Base-by-base conservation (phyloP, 2,329 filamentous ascomycete genomes). In the Arthrobotrys conoides region DNA sequence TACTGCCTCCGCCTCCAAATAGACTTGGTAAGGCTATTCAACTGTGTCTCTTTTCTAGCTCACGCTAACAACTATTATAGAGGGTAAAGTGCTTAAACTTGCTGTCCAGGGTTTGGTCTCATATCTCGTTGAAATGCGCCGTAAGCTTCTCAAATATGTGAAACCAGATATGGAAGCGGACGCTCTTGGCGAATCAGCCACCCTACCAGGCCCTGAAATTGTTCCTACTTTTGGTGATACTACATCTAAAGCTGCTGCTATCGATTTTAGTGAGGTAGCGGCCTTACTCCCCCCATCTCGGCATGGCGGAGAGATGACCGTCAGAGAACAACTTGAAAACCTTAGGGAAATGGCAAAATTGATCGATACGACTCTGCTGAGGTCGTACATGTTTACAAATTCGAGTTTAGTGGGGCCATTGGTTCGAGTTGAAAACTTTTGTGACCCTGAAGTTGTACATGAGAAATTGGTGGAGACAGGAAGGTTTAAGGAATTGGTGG, bases 401-500 rank as follows among this genome's bases (percentile, higher is more conserved):
- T 95, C 96, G 3, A 90, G 91, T 5, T 87, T 99, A 10, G 94
- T 94, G 2, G 92, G 93, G 1, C 93, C 94, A 0, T 88, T 99
- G 0, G 98, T 99, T 86, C 93, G 96, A 24, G 93, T 98, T 65
- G 91, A 94, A 83, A 99, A 99, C 84, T 98, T 97, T 83, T 98
- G 96, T 84, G 95, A 99, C 82, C 95, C 96, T 0, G 91, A 93
- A 33, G 96, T 98, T 1, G 95, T 99, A 22, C 96, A 97, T 83
- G 93, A 97, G 84, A 94, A 94, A 82, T 87, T 99, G 3, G 90
- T 97, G 76, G 93, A 97, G 83, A 93, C 91, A 48, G 92, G 92
- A 73, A 90, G 94, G 36, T 97, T 97, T 84, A 95, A 91, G 65
- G 95, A 98, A 85, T 87, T 99, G 0, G 94, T 99, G n/a, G 95